Evolutionary conservation across 2,329 filamentous ascomycete genomes (phyloP).

Genomic region (Xylaria hypoxylon): DNA sequence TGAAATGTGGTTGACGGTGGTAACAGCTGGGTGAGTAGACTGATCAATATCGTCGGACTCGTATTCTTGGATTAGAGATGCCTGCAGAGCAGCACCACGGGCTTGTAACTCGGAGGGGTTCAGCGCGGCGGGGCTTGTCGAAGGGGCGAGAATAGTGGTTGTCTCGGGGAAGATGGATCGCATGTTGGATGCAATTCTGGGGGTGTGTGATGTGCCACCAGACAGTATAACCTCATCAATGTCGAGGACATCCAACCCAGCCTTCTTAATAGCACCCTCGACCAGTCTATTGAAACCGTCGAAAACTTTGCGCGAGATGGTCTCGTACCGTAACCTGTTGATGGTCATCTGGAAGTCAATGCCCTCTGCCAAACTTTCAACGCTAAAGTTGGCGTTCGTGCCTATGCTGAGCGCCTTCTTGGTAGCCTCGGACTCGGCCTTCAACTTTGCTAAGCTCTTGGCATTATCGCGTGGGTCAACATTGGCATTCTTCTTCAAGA

Average conservation of each 20-base stretch:
- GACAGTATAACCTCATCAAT: slow-evolving; percentile 94
- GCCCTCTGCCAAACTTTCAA: slow-evolving; percentile 90
- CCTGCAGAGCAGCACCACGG: slow-evolving; percentile 94
- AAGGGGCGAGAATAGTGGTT: slow-evolving; percentile 83
- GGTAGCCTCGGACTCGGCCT: slow-evolving; percentile 87
- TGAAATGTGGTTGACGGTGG: slow-evolving; percentile 88
- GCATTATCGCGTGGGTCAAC: slow-evolving; percentile 86
- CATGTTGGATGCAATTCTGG: slow-evolving; percentile 88
- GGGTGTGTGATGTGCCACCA: slow-evolving; percentile 92
- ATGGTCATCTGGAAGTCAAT: slow-evolving; percentile 92
- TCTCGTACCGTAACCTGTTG: slow-evolving; percentile 93
- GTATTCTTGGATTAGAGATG: slow-evolving; percentile 93
- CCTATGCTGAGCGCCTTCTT: slow-evolving; percentile 94
- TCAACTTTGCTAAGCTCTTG: slow-evolving; percentile 88
- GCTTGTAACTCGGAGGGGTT: slow-evolving; percentile 93
- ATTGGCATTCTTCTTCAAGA: slow-evolving; percentile 92
- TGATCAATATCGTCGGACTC: slow-evolving; percentile 94
- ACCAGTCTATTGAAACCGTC: slow-evolving; percentile 88
- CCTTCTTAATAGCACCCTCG: slow-evolving; percentile 88
- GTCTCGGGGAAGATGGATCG: slow-evolving; percentile 82
- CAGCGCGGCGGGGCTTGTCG: slow-evolving; percentile 80
- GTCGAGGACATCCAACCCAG: slow-evolving; percentile 89
- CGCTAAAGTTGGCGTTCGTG: slow-evolving; percentile 88
- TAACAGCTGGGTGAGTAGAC: slow-evolving; percentile 94
- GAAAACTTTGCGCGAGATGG: slow-evolving; percentile 87